Evolutionary conservation across 2,329 filamentous ascomycete genomes (phyloP).

Genomic region (Fusarium nanum): DNA sequence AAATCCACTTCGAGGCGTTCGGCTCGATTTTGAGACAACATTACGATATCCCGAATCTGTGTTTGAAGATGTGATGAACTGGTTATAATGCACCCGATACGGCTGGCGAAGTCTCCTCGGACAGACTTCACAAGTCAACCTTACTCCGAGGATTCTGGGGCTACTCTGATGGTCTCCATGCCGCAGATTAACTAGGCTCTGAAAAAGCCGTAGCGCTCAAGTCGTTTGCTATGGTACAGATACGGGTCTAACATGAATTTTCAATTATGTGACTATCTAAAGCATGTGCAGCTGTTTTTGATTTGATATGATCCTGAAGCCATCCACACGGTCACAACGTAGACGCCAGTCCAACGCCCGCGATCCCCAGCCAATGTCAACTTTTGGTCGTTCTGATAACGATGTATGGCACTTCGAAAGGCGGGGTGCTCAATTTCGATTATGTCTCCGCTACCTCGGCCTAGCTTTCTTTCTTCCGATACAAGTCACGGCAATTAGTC

Average conservation of each 20-base stretch:
- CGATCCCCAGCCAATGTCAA: neutral
- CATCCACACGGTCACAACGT: neutral
- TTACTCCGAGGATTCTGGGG: conserved; percentile 65
- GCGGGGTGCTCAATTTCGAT: neutral
- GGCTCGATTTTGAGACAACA: conserved; percentile 59
- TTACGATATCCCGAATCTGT: conserved; percentile 46
- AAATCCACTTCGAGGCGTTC: conserved; percentile 61
- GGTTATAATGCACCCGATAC: conserved; percentile 48
- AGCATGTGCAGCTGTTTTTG: conserved; percentile 6
- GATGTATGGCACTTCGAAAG: neutral
- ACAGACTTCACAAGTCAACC: conserved; percentile 50
- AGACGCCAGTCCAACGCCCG: neutral
- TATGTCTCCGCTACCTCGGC: neutral
- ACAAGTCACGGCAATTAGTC: neutral
- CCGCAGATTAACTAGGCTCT: conserved; percentile 69
- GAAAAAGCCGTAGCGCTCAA: conserved; percentile 70
- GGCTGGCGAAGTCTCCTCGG: conserved; percentile 69
- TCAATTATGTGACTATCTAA: conserved; percentile 20
- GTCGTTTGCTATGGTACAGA: conserved; percentile 70
- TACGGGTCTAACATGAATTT: conserved; percentile 69
- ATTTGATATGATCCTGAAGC: neutral
- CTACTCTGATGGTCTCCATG: conserved; percentile 68
- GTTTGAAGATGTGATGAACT: conserved; percentile 48
- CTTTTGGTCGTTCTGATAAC: neutral
- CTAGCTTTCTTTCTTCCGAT: neutral